Evolutionary conservation across 495 filamentous ascomycete species (phyloP), one percentile per base, ranked within the genome.

Genomic region (Filosporella fistucella): DNA sequence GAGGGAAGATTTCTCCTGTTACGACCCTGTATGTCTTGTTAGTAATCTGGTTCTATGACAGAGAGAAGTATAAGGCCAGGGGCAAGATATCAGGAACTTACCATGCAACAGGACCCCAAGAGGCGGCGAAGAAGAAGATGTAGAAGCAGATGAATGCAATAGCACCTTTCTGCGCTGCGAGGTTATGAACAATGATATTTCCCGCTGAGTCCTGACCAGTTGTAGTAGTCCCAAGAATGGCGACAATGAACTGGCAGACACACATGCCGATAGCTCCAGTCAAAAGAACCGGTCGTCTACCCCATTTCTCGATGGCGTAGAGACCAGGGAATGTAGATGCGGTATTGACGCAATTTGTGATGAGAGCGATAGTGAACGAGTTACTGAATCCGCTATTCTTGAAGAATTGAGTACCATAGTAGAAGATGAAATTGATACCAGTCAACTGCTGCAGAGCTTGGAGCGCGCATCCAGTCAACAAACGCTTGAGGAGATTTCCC

Each of bases 201-300:
- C 23, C 32, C 16, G 70, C 67, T 21, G 59, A 56, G 42, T 66
- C 62, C 40, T 74, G 68, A 37, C 66, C 60, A 12, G 73, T 68
- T 17, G 76, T 73, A 12, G 66, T 55, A 3, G 80, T 81, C 44
- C 84, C 85, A 22, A 86, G 72, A 21, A 82, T 71, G 28, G 84
- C 85, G 9, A 88, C 82, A 26, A 93, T 80, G 76, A 90, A 93
- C 66, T 93, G 85, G 71, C 85, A 88, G 58, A 90, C 64, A 26
- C 85, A 48, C 86, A 88, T 88, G 14, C 83, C 83, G 22, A 84
- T 69, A 23, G 76, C 84, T 59, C 85, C 84, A 44, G 72, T 67
- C 44, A 88, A 75, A 11, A 90, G 71, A 17, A 89, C 72, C 43
- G 76, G 71, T 36, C 84, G 83, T 37, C 86, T 79, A 47, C 86